Conservation (phyloP, 2,329 filamentous ascomycete genomes). For the Fusarium virguliforme region DNA sequence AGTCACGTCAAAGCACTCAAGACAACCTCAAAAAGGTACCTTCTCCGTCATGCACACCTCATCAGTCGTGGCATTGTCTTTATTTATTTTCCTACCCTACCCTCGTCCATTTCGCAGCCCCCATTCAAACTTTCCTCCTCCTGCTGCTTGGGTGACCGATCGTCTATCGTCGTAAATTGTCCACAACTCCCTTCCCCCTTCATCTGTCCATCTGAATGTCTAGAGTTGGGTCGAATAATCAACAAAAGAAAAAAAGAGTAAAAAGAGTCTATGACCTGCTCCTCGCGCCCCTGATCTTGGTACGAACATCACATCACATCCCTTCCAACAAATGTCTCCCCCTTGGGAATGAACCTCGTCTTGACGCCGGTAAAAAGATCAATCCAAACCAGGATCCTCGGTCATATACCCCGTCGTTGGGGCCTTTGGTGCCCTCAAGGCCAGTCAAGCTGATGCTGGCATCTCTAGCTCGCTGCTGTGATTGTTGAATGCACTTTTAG, state of each 20-base stretch:
- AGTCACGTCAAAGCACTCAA: not conserved
- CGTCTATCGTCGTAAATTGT: slow-evolving; percentile 47
- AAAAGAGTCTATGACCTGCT: slow-evolving; percentile 39
- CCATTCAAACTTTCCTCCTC: not conserved
- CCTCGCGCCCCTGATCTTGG: slow-evolving; percentile 26
- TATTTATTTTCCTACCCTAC: slow-evolving; percentile 3
- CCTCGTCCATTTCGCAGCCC: not conserved
- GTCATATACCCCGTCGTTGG: slow-evolving; percentile 24
- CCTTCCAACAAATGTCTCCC: slow-evolving; percentile 28
- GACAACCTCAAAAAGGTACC: not conserved
- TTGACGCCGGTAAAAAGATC: slow-evolving; percentile 42
- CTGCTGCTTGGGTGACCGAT: slow-evolving; percentile 39
- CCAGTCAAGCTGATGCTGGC: not conserved
- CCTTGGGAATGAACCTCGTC: slow-evolving; percentile 20
- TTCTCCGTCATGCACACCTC: not conserved
- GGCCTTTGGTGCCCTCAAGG: slow-evolving; percentile 5
- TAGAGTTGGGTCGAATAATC: slow-evolving; percentile 40
- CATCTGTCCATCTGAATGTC: slow-evolving; percentile 44
- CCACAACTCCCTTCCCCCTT: slow-evolving; percentile 27
- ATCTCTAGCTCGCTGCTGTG: slow-evolving; percentile 10
- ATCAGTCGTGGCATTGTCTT: not conserved
- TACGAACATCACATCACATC: slow-evolving; percentile 36
- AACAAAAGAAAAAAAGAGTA: slow-evolving; percentile 31
- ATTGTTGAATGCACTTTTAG: slow-evolving; percentile 23
- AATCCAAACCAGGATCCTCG: slow-evolving; percentile 31